A percentile compares a stretch with the other conserved stretches of the same genome.
Conservation (phyloP, 495 filamentous ascomycete species). For the Gamarada debralockiae region DNA sequence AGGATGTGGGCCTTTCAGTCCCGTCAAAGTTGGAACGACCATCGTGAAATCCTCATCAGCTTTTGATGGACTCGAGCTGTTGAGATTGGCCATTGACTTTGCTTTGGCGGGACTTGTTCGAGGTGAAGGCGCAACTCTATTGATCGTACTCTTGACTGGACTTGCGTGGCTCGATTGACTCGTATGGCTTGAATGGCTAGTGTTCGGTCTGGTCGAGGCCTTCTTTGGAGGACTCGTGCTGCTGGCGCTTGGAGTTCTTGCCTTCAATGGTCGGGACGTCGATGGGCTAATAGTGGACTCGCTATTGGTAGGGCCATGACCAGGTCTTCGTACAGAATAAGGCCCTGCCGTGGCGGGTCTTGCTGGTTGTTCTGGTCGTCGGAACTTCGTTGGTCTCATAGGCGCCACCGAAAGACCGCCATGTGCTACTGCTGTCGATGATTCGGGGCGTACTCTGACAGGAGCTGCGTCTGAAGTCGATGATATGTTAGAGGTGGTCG, state of each 20-base stretch:
- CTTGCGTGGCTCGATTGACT: conserved; percentile 25
- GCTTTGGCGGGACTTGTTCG: conserved; percentile 34
- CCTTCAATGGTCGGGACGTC: conserved; percentile 13
- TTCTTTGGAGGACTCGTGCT: conserved; percentile 20
- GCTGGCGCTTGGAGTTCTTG: conserved; percentile 16
- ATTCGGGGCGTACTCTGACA: conserved; percentile 32
- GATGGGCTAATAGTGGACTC: conserved; percentile 20
- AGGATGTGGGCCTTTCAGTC: conserved; percentile 4
- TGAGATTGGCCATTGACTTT: conserved; percentile 12
- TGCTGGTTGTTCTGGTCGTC: conserved; percentile 40
- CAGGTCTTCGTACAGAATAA: conserved; percentile 49
- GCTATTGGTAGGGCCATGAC: conserved; percentile 39
- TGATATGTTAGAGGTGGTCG: conserved; percentile 29
- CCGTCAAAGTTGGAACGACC: conserved; percentile 35
- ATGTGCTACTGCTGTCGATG: conserved; percentile 30
- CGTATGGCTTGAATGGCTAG: conserved; percentile 26
- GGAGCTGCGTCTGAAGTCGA: conserved; percentile 21
- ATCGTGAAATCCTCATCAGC: conserved; percentile 49
- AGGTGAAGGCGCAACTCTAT: conserved; percentile 20
- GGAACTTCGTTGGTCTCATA: conserved; percentile 43
- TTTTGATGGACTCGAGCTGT: conserved; percentile 30
- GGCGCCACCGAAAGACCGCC: conserved; percentile 53
- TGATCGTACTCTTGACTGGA: conserved; percentile 21
- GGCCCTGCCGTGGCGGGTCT: conserved; percentile 54
- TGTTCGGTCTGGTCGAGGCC: conserved; percentile 20